Percentiles rank a stretch among this genome's conserved stretches.
These are phyloP conservation scores for Crithidia expoeki DNA, from an alignment of 208 protist species.

Conservation along the genomic window DNA sequence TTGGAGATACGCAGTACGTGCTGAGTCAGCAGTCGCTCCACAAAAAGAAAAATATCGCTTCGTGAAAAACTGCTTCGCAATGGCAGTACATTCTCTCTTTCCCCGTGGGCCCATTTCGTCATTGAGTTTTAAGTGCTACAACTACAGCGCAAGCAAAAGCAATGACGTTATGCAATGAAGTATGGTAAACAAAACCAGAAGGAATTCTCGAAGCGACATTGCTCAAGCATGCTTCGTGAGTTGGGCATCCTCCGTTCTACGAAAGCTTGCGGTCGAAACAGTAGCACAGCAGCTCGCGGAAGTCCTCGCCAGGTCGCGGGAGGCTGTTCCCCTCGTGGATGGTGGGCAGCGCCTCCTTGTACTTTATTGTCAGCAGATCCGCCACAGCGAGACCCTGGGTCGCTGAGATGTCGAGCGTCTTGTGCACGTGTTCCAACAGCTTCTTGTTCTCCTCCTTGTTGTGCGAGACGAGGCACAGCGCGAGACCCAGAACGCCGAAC, in stretches of 20 bases:
- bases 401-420: conserved; percentile 66
- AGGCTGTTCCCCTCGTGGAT: conserved; percentile 30
- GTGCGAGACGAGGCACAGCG: conserved; percentile 59
- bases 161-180: background rate
- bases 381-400: conserved; percentile 63
- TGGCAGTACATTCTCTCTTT: too few species aligned
- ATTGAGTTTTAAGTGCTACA: too few species aligned
- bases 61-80: too few species aligned
- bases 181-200: conserved; percentile 15
- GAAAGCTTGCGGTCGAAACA: conserved; percentile 56
- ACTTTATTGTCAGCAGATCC: conserved; percentile 73
- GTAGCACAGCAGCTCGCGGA: conserved; percentile 52
- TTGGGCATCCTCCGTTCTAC: conserved; percentile 1
- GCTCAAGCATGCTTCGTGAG: too few species aligned
- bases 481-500: conserved; percentile 62
- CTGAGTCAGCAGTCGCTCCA: too few species aligned
- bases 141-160: conserved; percentile 1
- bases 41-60: too few species aligned
- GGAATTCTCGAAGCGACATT: background rate
- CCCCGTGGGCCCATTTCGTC: too few species aligned
- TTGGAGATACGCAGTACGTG: too few species aligned
- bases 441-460: conserved; percentile 53
- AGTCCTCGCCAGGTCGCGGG: conserved; percentile 41
- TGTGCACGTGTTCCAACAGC: conserved; percentile 60
- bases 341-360: conserved; percentile 43